Conservation (phyloP, 495 filamentous ascomycete species). For the Podospora australis region DNA sequence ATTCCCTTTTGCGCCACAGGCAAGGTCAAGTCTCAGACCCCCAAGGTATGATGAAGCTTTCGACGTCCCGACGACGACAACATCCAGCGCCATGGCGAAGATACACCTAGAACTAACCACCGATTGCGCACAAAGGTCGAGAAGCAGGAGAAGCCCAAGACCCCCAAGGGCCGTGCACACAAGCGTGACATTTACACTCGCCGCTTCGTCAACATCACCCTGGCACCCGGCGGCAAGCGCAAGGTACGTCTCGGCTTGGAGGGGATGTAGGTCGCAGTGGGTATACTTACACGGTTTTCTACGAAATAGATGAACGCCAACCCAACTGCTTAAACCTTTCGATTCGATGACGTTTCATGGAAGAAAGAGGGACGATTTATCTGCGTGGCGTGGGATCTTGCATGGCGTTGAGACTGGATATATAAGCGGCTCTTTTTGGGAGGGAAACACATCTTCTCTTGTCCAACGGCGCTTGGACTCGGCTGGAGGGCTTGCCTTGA, state of each 20-base stretch:
- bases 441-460: background rate
- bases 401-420: background rate
- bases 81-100: background rate
- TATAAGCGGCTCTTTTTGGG: background rate
- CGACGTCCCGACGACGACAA: background rate
- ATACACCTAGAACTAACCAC: background rate
- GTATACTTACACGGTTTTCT: background rate
- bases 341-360: too few species aligned
- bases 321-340: constrained; percentile 40
- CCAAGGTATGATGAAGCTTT: constrained; percentile 33
- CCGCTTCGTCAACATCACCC: constrained; percentile 97
- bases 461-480: constrained; percentile 9
- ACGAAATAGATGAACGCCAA: constrained; percentile 43
- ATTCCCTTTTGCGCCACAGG: constrained; percentile 20
- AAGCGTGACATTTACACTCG: constrained; percentile 95
- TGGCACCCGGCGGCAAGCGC: constrained; percentile 92
- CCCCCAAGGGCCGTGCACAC: constrained; percentile 95
- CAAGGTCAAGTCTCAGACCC: constrained; percentile 46
- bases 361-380: background rate
- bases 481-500: constrained; percentile 1
- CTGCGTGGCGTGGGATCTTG: background rate
- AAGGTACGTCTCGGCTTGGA: constrained; percentile 63
- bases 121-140: constrained; percentile 52
- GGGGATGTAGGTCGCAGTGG: constrained; percentile 39
- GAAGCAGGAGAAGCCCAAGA: constrained; percentile 82